Base-by-base conservation (phyloP, 2,329 filamentous ascomycete species). In the Colletotrichum sp. region DNA sequence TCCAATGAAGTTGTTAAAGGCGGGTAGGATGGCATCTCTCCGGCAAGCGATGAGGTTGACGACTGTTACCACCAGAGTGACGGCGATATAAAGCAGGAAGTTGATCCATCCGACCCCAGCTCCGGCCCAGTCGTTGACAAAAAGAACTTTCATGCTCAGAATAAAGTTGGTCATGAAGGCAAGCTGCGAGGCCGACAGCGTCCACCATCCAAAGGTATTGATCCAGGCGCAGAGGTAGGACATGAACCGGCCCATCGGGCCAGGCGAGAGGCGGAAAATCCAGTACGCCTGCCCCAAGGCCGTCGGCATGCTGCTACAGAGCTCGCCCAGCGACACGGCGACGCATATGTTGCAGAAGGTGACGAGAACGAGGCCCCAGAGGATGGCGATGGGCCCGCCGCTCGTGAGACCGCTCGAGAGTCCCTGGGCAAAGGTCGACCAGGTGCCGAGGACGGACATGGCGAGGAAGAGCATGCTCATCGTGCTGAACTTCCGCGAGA, bases 141-240 rank as follows among this genome's bases (percentile, higher is more conserved):
- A 91, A 81, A 91, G 85, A 26, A 88, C 82, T 81, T 90, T 90
- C 85, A 92, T 89, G 26, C 88, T 87, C 7, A 92, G 83, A 71
- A 91, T 83, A 66, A 92, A 90, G 78, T 90, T 86, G 5, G 89
- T 88, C 89, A 92, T 91, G 79, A 92, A 92, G 15, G 89, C 90
- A 28, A 89, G 85, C 75, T 90, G 88, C 2, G 89, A 91, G 0
- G 90, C 90, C 0, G 88, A 88, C 73, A 92, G 81, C 0, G 89
- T 88, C 86, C 89, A 90, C 90, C 90, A 92, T 10, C 90, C 90
- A 76, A 91, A 91, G 0, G 88, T 90, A 80, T 92, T 92, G 79
- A 91, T 90, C 89, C 89, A 92, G 3, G 90, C 90, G 77, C 89
- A 91, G 82, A 92, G 86, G 78, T 92, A 92, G 2, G 88, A 90